phyloP scores from a whole-genome alignment of 176 grass and related monocot genomes.

The Musa beccarii region DNA sequence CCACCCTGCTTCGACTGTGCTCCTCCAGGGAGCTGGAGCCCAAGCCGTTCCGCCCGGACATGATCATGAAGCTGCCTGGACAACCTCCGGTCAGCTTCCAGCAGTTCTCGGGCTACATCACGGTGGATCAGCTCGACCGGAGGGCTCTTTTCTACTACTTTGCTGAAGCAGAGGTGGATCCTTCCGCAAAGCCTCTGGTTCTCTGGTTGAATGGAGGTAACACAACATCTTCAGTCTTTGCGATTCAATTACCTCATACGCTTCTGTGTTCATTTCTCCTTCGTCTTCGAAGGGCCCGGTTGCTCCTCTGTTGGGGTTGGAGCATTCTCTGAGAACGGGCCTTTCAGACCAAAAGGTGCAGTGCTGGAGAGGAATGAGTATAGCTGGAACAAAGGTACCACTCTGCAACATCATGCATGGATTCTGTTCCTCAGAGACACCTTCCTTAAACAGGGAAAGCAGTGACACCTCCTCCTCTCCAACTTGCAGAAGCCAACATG shows the following conservation, averaged over 20 bases:
- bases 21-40: slow-evolving; percentile 8
- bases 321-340: slow-evolving; percentile 91
- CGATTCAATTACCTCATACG: background rate
- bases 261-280: background rate
- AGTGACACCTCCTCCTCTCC: background rate
- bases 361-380: slow-evolving; percentile 66
- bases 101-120: slow-evolving; percentile 89
- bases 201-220: slow-evolving; percentile 99
- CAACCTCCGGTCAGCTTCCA: slow-evolving; percentile 66
- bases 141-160: slow-evolving; percentile 96
- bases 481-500: slow-evolving; percentile 79
- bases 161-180: slow-evolving; percentile 69
- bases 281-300: slow-evolving; percentile 54
- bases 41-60: slow-evolving; percentile 21
- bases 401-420: background rate
- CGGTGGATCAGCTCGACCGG: slow-evolving; percentile 45
- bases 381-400: slow-evolving; percentile 94
- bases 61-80: slow-evolving; percentile 57
- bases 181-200: slow-evolving; percentile 71
- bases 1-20: background rate
- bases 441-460: background rate
- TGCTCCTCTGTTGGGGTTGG: slow-evolving; percentile 96
- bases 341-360: slow-evolving; percentile 72
- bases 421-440: background rate
- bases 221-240: background rate